A percentile compares a stretch with the other conserved stretches of the same genome.
Conservation (phyloP, 2,329 filamentous ascomycete genomes). For the Pseudogymnoascus sp. region DNA sequence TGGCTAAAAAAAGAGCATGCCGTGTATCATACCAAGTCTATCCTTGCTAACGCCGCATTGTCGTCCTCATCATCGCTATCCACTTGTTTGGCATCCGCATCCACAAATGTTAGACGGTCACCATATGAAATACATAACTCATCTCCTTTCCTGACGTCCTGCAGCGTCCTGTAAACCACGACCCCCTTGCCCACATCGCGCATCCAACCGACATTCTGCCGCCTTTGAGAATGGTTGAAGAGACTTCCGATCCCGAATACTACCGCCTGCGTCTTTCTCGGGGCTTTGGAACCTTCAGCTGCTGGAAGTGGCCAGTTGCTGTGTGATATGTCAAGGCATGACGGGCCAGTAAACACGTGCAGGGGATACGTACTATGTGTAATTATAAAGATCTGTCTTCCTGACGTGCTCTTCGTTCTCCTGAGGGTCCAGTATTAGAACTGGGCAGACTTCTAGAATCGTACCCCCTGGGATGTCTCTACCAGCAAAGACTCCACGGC, state of each 20-base stretch:
- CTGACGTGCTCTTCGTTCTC: slow-evolving; percentile 42
- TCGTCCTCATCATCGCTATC: slow-evolving; percentile 22
- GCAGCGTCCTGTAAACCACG: slow-evolving; percentile 41
- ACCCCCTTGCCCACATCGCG: slow-evolving; percentile 37
- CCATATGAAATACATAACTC: slow-evolving; percentile 42
- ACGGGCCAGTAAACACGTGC: not conserved
- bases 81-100: slow-evolving; percentile 24
- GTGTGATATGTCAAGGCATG: slow-evolving; percentile 9
- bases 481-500: slow-evolving; percentile 44
- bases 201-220: slow-evolving; percentile 49
- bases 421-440: slow-evolving; percentile 38
- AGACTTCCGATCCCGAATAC: slow-evolving; percentile 48
- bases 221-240: slow-evolving; percentile 46
- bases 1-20: not conserved
- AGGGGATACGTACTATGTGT: slow-evolving; percentile 41
- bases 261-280: slow-evolving; percentile 38
- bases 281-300: slow-evolving; percentile 18
- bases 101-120: slow-evolving; percentile 28
- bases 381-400: slow-evolving; percentile 44
- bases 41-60: slow-evolving; percentile 24
- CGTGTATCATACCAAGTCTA: slow-evolving; percentile 17
- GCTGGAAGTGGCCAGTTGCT: slow-evolving; percentile 27
- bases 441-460: slow-evolving; percentile 43
- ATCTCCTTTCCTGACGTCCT: slow-evolving; percentile 42
- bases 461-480: slow-evolving; percentile 38